Evolutionary conservation across 2,329 filamentous ascomycete species (phyloP).

Genomic region (Metarhizium guizhouense): DNA sequence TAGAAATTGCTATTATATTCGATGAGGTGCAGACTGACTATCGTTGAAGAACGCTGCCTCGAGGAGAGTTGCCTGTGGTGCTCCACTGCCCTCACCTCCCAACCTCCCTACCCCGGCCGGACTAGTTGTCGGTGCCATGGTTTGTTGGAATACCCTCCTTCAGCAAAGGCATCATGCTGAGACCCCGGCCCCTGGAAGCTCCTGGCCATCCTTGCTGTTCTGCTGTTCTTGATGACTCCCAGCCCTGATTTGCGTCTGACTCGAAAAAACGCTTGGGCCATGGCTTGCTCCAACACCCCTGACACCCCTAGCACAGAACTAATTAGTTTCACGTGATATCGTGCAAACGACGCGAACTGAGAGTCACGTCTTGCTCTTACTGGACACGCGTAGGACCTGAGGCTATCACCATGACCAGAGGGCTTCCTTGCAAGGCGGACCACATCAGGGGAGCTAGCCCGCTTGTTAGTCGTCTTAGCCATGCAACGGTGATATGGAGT

Average conservation of each 20-base stretch:
- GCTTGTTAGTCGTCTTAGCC: not conserved
- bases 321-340: constrained; percentile 6
- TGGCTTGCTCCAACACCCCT: not conserved
- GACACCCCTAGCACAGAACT: not conserved
- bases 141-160: too few relatives aligned
- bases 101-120: not conserved
- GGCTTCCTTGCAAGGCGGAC: not conserved
- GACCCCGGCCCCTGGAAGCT: too few relatives aligned
- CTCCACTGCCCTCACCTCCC: not conserved
- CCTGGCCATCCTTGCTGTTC: too few relatives aligned
- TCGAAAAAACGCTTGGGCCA: not conserved
- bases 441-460: not conserved
- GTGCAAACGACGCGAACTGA: not conserved
- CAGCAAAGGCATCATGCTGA: too few relatives aligned
- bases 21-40: not conserved
- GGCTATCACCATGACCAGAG: constrained; percentile 1
- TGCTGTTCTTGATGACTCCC: not conserved
- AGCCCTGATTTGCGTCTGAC: not conserved
- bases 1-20: not conserved
- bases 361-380: constrained; percentile 1
- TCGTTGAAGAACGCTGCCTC: not conserved
- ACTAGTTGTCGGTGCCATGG: too few relatives aligned
- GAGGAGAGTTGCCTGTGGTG: not conserved
- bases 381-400: constrained; percentile 8
- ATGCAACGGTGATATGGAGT: not conserved